These are phyloP conservation scores for Linderina pennispora DNA, from an alignment of 192 early-diverging fungal genomes.

Conservation along the genomic window DNA sequence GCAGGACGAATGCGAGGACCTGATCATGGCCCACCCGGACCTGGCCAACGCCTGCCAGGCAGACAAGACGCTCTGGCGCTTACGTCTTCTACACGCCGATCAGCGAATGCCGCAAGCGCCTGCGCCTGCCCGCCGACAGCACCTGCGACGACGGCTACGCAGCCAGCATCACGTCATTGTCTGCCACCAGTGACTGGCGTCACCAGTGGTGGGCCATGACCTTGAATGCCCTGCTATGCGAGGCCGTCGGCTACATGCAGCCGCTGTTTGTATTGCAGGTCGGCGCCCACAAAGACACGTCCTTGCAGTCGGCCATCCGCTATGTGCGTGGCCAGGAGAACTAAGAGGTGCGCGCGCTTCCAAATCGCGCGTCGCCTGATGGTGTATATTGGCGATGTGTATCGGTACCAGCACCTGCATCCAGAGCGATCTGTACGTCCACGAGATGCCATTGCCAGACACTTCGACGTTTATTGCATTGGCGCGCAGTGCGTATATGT, in stretches of 20 bases:
- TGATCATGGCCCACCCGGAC: constrained; percentile 12
- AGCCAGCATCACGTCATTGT: constrained; percentile 5
- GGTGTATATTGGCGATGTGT: constrained; percentile 31
- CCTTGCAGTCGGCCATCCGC: constrained; percentile 6
- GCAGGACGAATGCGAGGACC: constrained; percentile 28
- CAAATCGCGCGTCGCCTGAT: constrained; percentile 23
- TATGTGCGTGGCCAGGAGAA: constrained; percentile 1
- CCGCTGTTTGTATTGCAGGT: no score
- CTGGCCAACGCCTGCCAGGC: constrained; percentile 10
- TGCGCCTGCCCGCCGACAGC: constrained; percentile 24
- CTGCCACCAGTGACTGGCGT: constrained; percentile 23
- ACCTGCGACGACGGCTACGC: constrained; percentile 6
- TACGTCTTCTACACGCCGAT: constrained; percentile 35
- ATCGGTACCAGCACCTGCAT: constrained; percentile 39
- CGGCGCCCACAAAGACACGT: no score
- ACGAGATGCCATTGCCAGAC: no score
- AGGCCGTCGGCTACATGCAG: constrained; percentile 37
- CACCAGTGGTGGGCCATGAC: constrained; percentile 33
- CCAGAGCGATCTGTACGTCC: no score
- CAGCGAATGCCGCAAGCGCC: constrained; percentile 34
- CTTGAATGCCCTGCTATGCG: constrained; percentile 27
- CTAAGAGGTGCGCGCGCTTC: constrained; percentile 2
- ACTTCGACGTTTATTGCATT: no score
- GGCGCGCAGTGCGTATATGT: constrained; percentile 25
- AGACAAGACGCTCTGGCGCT: constrained; percentile 29